Percentiles rank a stretch among this genome's conserved stretches.
These are phyloP conservation scores for Rhodamnia argentea DNA, from an alignment of 345 rosid species.

Conservation along the genomic window DNA sequence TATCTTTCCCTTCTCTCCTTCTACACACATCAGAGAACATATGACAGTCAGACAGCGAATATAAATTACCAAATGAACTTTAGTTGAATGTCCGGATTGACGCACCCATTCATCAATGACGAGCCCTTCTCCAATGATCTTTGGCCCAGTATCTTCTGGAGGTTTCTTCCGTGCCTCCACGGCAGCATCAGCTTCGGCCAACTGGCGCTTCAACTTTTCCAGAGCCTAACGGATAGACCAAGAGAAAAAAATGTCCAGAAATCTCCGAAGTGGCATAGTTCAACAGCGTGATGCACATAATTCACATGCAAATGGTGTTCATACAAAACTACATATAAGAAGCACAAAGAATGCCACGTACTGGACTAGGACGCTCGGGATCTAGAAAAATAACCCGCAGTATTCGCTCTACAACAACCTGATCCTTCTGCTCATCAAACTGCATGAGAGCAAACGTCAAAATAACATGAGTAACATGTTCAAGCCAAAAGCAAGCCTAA, in stretches of 20 bases:
- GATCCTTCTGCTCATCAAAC: conserved; percentile 97
- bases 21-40: conserved; percentile 18
- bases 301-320: background rate
- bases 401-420: conserved; percentile 68
- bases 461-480: background rate
- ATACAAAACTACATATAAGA: background rate
- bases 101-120: conserved; percentile 99
- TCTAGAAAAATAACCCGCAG: conserved; percentile 77
- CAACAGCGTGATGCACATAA: background rate
- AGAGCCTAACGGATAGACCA: conserved; percentile 29
- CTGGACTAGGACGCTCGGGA: conserved; percentile 69
- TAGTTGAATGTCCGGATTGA: background rate
- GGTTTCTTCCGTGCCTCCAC: conserved; percentile 78
- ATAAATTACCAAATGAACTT: background rate
- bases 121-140: conserved; percentile 94
- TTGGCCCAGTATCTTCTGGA: conserved; percentile 73
- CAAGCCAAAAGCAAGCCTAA: background rate
- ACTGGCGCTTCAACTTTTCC: conserved; percentile 81
- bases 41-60: background rate
- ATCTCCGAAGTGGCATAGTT: background rate
- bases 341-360: conserved; percentile 17
- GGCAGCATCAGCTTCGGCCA: conserved; percentile 86
- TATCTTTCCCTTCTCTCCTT: conserved; percentile 95
- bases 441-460: conserved; percentile 10
- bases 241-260: background rate